These are phyloP conservation scores for Ustilago nuda DNA, from an alignment of 1,284 basidiomycete species.

Conservation along the genomic window DNA sequence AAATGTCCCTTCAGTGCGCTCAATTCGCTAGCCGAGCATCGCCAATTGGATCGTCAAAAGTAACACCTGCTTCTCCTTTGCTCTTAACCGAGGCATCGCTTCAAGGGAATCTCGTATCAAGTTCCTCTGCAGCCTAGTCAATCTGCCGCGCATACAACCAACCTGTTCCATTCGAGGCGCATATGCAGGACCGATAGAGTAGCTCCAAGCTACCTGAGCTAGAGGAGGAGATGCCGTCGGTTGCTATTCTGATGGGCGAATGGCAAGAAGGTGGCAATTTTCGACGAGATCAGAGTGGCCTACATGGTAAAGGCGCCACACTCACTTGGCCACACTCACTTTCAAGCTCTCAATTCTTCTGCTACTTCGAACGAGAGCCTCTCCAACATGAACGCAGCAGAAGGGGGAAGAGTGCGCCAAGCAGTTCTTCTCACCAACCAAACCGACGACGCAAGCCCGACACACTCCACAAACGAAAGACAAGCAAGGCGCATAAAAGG, in stretches of 20 bases:
- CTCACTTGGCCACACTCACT: background rate
- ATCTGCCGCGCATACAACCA: background rate
- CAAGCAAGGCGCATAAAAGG: constrained; percentile 10
- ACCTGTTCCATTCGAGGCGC: background rate
- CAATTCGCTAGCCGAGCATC: constrained; percentile 13
- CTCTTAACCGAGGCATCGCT: constrained; percentile 3
- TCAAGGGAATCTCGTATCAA: background rate
- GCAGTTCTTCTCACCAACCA: background rate
- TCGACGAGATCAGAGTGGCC: background rate
- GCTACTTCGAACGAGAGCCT: background rate
- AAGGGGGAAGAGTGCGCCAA: background rate
- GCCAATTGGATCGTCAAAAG: constrained; percentile 12
- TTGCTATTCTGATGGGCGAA: background rate
- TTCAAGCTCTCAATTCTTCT: background rate
- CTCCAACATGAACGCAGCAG: background rate
- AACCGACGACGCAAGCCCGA: constrained; percentile 12
- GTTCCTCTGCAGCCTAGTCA: too few species aligned
- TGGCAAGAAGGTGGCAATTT: background rate
- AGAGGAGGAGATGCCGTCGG: constrained; percentile 2
- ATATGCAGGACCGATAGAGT: background rate
- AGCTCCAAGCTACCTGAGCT: constrained; percentile 3
- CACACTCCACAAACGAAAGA: background rate
- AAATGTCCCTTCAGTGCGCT: constrained; percentile 9
- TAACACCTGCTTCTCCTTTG: background rate
- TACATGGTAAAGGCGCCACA: constrained; percentile 3